Conservation (phyloP, 352 stramenopile species). For the Phytophthora hibernalis region DNA sequence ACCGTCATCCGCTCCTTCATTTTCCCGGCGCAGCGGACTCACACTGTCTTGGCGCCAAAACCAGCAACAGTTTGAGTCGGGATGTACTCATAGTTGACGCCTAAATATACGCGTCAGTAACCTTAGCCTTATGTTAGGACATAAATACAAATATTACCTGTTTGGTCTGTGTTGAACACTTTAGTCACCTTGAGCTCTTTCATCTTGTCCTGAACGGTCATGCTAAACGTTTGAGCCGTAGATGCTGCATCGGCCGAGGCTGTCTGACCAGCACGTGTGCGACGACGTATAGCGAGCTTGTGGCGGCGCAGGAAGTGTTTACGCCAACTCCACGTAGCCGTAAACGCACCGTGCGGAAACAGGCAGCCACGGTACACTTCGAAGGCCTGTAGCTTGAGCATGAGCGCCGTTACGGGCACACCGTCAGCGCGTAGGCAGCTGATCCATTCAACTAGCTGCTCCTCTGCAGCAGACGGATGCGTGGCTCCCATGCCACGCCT, state of each 20-base stretch:
- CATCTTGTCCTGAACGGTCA: constrained; percentile 11
- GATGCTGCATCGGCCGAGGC: constrained; percentile 11
- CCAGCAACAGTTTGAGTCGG: constrained; percentile 21
- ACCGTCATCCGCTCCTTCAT: constrained; percentile 35
- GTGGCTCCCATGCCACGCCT: not conserved
- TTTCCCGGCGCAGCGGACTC: constrained; percentile 23
- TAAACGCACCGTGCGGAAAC: not conserved
- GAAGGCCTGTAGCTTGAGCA: not conserved
- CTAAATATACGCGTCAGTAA: not conserved
- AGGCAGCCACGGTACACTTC: not conserved
- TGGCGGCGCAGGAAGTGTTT: constrained; percentile 15
- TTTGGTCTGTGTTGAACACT: constrained; percentile 23
- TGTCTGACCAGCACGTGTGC: constrained; percentile 3
- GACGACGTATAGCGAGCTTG: constrained; percentile 8
- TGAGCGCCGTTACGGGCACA: constrained; percentile 1
- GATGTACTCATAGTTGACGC: constrained; percentile 39
- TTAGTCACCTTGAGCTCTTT: constrained; percentile 10
- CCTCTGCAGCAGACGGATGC: not conserved
- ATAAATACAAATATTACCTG: constrained; percentile 6
- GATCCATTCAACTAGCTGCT: constrained; percentile 10
- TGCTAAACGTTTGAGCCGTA: constrained; percentile 1
- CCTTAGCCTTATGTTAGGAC: not conserved
- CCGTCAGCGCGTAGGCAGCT: not conserved
- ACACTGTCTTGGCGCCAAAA: constrained; percentile 30
- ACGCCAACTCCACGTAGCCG: constrained; percentile 6